A percentile compares a stretch with the other conserved stretches of the same genome.
Conservation (phyloP, 768 basidiomycete genomes). For the Cystoderma amianthinum region DNA sequence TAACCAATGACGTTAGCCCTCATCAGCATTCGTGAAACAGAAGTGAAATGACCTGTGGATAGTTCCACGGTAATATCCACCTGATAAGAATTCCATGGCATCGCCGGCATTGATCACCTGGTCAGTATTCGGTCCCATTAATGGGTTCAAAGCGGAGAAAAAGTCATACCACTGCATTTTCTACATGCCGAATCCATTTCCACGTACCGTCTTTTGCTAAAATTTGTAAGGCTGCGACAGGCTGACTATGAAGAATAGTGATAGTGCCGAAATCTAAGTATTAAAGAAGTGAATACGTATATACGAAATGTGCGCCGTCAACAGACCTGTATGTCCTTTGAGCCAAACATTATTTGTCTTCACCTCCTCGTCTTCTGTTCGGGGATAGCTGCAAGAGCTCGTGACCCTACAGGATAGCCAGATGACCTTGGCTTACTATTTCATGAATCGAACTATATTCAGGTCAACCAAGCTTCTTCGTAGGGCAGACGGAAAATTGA, state of each 20-base stretch:
- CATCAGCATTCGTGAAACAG: too few species aligned
- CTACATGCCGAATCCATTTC: slow-evolving; percentile 40
- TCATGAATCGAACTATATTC: slow-evolving; percentile 34
- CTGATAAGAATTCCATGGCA: slow-evolving; percentile 36
- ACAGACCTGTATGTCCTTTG: slow-evolving; percentile 40
- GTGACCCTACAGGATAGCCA: too few species aligned
- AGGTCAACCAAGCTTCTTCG: too few species aligned
- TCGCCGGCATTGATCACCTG: slow-evolving; percentile 31
- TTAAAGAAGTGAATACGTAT: not conserved
- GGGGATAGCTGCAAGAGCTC: slow-evolving; percentile 25
- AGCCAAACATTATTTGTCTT: slow-evolving; percentile 40
- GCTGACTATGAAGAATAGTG: slow-evolving; percentile 42
- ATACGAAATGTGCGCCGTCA: not conserved
- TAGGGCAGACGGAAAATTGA: too few species aligned
- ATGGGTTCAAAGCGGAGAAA: not conserved
- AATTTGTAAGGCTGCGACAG: slow-evolving; percentile 39
- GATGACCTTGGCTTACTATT: slow-evolving; percentile 28
- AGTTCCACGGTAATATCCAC: slow-evolving; percentile 37
- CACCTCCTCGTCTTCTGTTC: slow-evolving; percentile 31
- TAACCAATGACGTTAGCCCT: too few species aligned
- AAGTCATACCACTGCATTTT: slow-evolving; percentile 31
- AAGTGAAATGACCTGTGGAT: slow-evolving; percentile 29
- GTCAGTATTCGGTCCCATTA: not conserved
- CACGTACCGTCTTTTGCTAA: slow-evolving; percentile 30
- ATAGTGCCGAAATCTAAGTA: slow-evolving; percentile 33